These are phyloP conservation scores for Salix udensis DNA, from an alignment of 345 rosid genomes.

Conservation along the genomic window DNA sequence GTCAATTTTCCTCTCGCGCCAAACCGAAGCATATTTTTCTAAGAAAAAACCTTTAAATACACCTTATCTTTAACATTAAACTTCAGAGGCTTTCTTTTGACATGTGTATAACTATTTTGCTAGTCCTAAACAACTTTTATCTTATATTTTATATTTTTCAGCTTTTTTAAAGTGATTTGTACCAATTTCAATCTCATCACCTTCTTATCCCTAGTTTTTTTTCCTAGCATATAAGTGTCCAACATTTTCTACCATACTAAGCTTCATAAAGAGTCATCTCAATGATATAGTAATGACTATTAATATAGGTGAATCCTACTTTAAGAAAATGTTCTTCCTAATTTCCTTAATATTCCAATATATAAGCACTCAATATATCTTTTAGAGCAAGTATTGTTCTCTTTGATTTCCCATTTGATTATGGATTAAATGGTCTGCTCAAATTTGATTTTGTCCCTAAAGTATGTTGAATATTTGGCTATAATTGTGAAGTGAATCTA, in stretches of 20 bases:
- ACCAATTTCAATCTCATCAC: too few relatives aligned
- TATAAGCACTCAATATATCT: not conserved
- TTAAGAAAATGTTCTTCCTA: not conserved
- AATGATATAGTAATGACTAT: too few relatives aligned
- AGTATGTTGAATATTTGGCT: too few relatives aligned
- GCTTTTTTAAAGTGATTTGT: not conserved
- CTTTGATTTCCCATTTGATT: too few relatives aligned
- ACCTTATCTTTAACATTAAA: not conserved
- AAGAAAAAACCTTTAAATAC: too few relatives aligned
- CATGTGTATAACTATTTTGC: too few relatives aligned
- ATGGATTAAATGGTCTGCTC: too few relatives aligned
- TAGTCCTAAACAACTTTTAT: too few relatives aligned
- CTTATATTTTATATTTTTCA: too few relatives aligned
- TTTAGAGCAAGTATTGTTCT: not conserved
- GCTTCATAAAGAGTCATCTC: not conserved
- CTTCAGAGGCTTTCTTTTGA: not conserved
- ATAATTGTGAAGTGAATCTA: too few relatives aligned
- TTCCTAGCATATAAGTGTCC: not conserved
- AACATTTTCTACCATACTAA: not conserved
- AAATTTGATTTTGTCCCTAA: too few relatives aligned
- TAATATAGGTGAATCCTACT: not conserved
- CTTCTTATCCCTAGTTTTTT: not conserved
- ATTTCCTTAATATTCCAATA: not conserved
- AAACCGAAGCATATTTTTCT: not conserved
- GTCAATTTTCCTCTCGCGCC: not conserved